A percentile compares a stretch with the other conserved stretches of the same genome.
Conservation (phyloP, 176 grass and related monocot species). For the Hsuehochloa calcarea region DNA sequence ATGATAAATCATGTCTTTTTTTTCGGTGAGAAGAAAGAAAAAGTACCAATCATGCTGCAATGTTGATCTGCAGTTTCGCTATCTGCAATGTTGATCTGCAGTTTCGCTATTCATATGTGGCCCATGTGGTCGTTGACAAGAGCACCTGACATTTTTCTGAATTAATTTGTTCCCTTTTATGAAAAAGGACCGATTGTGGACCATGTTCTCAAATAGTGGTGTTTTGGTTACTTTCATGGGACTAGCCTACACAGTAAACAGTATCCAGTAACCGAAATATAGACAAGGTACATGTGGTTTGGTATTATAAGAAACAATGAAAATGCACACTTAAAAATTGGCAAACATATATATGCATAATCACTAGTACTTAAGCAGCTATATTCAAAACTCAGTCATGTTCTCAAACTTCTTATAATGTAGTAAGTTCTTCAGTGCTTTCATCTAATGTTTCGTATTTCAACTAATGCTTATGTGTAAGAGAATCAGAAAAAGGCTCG, state of each 20-base stretch:
- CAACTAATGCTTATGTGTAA: neutral
- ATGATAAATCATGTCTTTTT: neutral
- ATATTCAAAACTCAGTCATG: neutral
- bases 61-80: neutral
- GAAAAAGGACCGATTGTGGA: neutral
- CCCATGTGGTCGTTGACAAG: neutral
- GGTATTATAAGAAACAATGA: conserved; percentile 1
- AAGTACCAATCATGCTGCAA: neutral
- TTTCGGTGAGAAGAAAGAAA: neutral
- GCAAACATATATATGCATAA: conserved; percentile 2
- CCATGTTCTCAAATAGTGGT: neutral
- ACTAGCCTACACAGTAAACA: neutral
- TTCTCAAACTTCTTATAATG: neutral
- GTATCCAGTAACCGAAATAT: neutral
- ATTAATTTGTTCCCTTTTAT: neutral
- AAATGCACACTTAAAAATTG: neutral
- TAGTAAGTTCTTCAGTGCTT: neutral
- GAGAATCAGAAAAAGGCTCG: neutral
- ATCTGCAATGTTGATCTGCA: neutral
- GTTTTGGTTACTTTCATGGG: neutral
- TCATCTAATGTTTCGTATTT: too few relatives aligned
- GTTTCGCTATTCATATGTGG: neutral
- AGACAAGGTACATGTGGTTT: neutral
- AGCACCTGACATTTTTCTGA: neutral
- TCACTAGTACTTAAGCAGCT: neutral